These are phyloP conservation scores for Pythium monospermum DNA, from an alignment of 352 stramenopile genomes.

Conservation along the genomic window DNA sequence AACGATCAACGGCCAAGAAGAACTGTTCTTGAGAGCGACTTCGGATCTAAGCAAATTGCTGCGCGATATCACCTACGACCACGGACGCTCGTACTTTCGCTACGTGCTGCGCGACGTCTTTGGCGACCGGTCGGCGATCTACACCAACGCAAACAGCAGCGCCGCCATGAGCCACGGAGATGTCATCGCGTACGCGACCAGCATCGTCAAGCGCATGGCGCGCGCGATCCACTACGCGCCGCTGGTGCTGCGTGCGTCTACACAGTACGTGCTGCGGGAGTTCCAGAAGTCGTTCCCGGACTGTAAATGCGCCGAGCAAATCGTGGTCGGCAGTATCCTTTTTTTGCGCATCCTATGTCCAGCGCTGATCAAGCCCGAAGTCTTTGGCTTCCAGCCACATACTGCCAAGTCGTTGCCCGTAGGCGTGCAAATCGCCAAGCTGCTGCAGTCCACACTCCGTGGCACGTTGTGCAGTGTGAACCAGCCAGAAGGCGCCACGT, in stretches of 20 bases:
- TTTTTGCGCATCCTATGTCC: slow-evolving; percentile 76
- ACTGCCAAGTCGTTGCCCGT: slow-evolving; percentile 39
- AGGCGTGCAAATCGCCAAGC: slow-evolving; percentile 74
- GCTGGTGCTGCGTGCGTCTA: slow-evolving; percentile 62
- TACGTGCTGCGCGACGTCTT: slow-evolving; percentile 78
- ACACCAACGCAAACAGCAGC: too few species aligned
- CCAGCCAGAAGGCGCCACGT: slow-evolving; percentile 34
- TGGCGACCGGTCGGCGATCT: slow-evolving; percentile 52
- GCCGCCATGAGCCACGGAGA: slow-evolving; percentile 28
- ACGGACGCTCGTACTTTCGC: slow-evolving; percentile 74
- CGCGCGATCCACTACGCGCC: slow-evolving; percentile 73
- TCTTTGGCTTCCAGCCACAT: slow-evolving; percentile 68
- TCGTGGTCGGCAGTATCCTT: slow-evolving; percentile 71
- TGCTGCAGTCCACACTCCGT: slow-evolving; percentile 71
- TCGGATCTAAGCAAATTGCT: slow-evolving; percentile 68
- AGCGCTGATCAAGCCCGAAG: slow-evolving; percentile 76
- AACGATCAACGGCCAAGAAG: slow-evolving; percentile 51
- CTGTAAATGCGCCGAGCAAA: slow-evolving; percentile 50
- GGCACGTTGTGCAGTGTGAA: slow-evolving; percentile 46
- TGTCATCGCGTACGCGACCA: slow-evolving; percentile 50
- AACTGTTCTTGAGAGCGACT: slow-evolving; percentile 75
- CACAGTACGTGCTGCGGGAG: slow-evolving; percentile 65
- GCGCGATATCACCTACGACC: slow-evolving; percentile 60
- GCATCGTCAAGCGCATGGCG: slow-evolving; percentile 55
- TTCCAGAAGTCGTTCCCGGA: slow-evolving; percentile 66